Percentiles rank a stretch among this genome's conserved stretches.
These are phyloP conservation scores for Trypethelium eluteriae DNA, from an alignment of 495 filamentous ascomycete species.

Conservation along the genomic window DNA sequence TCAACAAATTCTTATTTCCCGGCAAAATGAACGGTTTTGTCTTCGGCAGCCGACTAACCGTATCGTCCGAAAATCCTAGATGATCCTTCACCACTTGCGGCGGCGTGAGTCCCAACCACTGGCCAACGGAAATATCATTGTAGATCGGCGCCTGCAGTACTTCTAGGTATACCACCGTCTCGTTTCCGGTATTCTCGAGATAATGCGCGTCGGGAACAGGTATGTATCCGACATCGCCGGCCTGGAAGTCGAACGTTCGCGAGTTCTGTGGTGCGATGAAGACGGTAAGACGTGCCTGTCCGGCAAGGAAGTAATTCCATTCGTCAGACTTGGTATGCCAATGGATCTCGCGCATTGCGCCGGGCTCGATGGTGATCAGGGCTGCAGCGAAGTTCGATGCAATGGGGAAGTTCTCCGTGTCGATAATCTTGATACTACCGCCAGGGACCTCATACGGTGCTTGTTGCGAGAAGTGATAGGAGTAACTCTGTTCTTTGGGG, in stretches of 20 bases:
- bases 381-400: conserved; percentile 53
- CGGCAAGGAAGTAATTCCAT: conserved; percentile 48
- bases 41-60: conserved; percentile 25
- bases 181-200: conserved; percentile 45
- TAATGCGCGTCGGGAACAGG: conserved; percentile 57
- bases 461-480: conserved; percentile 61
- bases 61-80: conserved; percentile 19
- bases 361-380: conserved; percentile 53
- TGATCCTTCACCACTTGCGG: conserved; percentile 26
- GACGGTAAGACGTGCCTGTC: conserved; percentile 46
- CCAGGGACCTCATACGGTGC: conserved; percentile 51
- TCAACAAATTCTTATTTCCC: conserved; percentile 24
- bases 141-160: conserved; percentile 18
- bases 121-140: conserved; percentile 20
- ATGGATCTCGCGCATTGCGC: conserved; percentile 53
- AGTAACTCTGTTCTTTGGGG: conserved; percentile 47
- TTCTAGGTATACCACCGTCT: conserved; percentile 20
- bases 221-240: conserved; percentile 56
- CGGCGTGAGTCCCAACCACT: conserved; percentile 24
- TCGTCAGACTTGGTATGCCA: conserved; percentile 54
- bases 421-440: conserved; percentile 60
- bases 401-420: conserved; percentile 56
- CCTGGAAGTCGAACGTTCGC: conserved; percentile 37
- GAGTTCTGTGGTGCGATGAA: conserved; percentile 42
- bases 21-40: conserved; percentile 28